Evolutionary conservation across 2,329 filamentous ascomycete species (phyloP), one percentile per base, ranked within the genome.

Genomic region (Lasiodiplodia gonubiensis): DNA sequence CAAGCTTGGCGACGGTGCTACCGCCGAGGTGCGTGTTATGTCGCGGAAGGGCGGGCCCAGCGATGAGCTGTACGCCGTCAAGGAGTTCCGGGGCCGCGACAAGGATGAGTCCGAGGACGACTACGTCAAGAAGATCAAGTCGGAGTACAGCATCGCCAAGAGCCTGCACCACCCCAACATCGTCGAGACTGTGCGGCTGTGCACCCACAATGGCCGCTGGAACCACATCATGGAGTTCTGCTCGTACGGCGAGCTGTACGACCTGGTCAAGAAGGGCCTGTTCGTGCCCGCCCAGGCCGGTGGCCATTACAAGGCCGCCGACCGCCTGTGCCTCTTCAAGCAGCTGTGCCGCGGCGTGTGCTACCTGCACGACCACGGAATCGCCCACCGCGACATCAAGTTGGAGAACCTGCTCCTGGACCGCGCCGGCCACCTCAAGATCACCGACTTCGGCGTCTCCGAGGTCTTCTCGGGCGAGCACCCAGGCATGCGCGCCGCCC

Each of bases 201-300:
- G 92, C 80, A 79, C 86, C 16, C 86, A 93, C 71, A 86, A 89
- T 71, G 88, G 87, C 37, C 88, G 90, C 48, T 96, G 92, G 91
- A 94, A 93, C 76, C 92, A 96, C 76, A 92, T 97, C 67, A 97
- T 97, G 93, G 92, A 97, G 76, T 96, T 92, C 77, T 97, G 93
- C 80, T 85, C 88, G 3, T 88, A 92, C 71, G 93, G 93, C 54
- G 93, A 97, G 74, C 82, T 97, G 6, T 94, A 91, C 77, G 84
- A 85, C 69, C 81, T 97, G 14, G 89, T 96, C 48, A 86, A 89
- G 70, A 90, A 76, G 25, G 78, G 78, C 49, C 70, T 80, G n/a
- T 80, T 80, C 64, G 3, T 55, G 2, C 66, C 57, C 1, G n/a
- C 51, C 3, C 14, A 51, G 16, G 49, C 33, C 27, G 66, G 52